phyloP scores from a whole-genome alignment of 495 filamentous ascomycete genomes.

The Trichoderma erinaceum region DNA sequence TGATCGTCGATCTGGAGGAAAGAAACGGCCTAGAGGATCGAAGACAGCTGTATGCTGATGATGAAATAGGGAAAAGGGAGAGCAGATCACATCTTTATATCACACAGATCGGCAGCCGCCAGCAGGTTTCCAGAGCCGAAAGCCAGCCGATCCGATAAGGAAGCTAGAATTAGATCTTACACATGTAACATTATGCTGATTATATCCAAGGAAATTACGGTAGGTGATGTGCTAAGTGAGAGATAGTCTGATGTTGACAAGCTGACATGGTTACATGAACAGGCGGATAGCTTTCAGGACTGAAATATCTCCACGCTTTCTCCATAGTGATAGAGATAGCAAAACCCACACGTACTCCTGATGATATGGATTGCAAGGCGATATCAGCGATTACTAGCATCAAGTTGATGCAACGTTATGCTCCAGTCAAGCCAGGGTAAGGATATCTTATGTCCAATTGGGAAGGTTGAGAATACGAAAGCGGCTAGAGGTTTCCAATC shows the following conservation, averaged over 20 bases:
- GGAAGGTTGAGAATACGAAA: constrained; percentile 1
- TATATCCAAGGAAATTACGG: not conserved
- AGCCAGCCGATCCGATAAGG: not conserved
- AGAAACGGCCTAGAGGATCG: not conserved
- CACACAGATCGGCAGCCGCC: not conserved
- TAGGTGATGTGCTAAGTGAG: not conserved
- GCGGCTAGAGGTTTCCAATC: not conserved
- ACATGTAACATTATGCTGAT: not conserved
- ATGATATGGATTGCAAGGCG: not conserved
- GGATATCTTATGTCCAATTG: not conserved
- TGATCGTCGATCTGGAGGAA: not conserved
- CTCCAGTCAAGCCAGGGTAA: not conserved
- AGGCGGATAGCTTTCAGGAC: not conserved
- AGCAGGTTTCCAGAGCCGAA: not conserved
- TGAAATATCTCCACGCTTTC: not conserved
- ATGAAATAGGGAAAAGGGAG: not conserved
- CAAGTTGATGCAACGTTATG: constrained; percentile 1
- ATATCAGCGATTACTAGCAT: not conserved
- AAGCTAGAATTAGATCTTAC: not conserved
- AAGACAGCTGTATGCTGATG: constrained; percentile 1
- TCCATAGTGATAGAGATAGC: not conserved
- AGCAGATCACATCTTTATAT: constrained; percentile 3
- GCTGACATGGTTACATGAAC: constrained; percentile 10
- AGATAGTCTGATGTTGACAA: not conserved
- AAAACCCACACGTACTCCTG: not conserved